Evolutionary conservation across 257 asterid species (phyloP).

Genomic region (Rubia yunnanensis): DNA sequence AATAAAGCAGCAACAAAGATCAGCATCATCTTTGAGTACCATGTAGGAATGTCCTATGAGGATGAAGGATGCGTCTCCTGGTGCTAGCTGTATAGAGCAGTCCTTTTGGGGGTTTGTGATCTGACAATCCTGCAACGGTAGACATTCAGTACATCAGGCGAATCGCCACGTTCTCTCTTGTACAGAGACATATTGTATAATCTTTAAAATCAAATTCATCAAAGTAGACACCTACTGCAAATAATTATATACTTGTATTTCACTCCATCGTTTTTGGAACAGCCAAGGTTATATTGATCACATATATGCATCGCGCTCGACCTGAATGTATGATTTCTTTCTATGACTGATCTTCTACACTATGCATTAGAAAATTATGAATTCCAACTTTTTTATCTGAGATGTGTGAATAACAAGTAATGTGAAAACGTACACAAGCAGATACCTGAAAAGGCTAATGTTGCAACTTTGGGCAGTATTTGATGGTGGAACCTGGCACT

Average conservation of each 20-base stretch:
- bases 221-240: background rate
- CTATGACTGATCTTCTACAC: background rate
- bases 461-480: slow-evolving; percentile 10
- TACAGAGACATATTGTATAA: background rate
- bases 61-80: background rate
- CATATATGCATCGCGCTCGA: background rate
- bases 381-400: background rate
- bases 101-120: background rate
- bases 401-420: background rate
- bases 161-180: background rate
- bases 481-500: background rate
- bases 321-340: background rate
- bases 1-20: background rate
- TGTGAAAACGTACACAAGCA: background rate
- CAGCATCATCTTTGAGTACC: background rate
- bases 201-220: background rate
- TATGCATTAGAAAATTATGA: background rate
- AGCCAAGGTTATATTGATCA: background rate
- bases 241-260: background rate
- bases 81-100: background rate
- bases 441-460: background rate
- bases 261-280: background rate
- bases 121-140: background rate
- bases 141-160: background rate
- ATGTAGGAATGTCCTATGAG: background rate